Percentiles rank a stretch among this genome's conserved stretches.
phyloP scores from a whole-genome alignment of 345 rosid species.

The Crucihimalaya himalaica region DNA sequence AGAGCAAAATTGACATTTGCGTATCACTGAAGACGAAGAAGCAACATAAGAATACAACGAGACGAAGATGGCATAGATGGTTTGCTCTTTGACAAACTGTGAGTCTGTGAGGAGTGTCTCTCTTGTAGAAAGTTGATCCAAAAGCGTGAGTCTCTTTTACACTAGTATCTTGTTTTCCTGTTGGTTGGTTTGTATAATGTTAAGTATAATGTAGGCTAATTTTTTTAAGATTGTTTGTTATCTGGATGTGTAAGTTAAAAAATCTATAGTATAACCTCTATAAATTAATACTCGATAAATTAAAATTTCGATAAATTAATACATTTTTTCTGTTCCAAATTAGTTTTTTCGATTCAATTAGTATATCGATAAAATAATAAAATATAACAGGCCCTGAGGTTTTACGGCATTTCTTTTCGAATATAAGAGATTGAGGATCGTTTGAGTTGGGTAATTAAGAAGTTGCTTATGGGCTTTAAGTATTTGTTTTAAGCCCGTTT shows the following conservation, averaged over 20 bases:
- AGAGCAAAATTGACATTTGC: background rate
- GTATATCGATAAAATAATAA: too few species aligned
- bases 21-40: constrained; percentile 30
- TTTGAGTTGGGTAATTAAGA: background rate
- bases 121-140: constrained; percentile 55
- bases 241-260: background rate
- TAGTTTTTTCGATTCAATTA: too few species aligned
- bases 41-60: constrained; percentile 44
- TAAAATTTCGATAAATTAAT: too few species aligned
- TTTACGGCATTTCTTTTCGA: background rate
- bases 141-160: too few species aligned
- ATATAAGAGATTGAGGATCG: background rate
- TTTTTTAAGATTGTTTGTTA: background rate
- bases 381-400: too few species aligned
- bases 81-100: constrained; percentile 80
- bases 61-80: constrained; percentile 79
- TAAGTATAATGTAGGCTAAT: background rate
- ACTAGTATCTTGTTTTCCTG: too few species aligned
- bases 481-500: background rate
- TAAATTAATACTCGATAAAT: too few species aligned
- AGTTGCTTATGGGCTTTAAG: background rate
- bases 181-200: background rate
- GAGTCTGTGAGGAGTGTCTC: constrained; percentile 85
- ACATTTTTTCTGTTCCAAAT: too few species aligned
- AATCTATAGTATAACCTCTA: too few species aligned